phyloP scores from a whole-genome alignment of 208 protist genomes.

The Crithidia thermophila region DNA sequence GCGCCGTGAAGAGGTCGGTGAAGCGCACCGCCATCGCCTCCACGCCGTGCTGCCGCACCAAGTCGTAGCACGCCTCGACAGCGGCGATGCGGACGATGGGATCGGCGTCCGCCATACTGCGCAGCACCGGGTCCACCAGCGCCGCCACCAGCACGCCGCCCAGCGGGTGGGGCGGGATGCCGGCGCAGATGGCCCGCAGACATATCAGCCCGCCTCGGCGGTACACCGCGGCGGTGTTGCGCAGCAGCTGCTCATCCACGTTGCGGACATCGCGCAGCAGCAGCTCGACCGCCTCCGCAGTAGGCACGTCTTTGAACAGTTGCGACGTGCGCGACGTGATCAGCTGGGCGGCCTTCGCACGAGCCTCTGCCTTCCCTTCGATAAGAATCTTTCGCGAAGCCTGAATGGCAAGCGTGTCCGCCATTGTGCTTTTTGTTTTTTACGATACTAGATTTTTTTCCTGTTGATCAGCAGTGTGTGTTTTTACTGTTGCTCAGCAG shows the following conservation, averaged over 20 bases:
- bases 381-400: slow-evolving; percentile 49
- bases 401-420: slow-evolving; percentile 41
- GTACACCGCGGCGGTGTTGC: slow-evolving; percentile 45
- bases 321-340: slow-evolving; percentile 42
- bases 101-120: slow-evolving; percentile 56
- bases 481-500: too few relatives aligned
- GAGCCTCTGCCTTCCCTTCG: slow-evolving; percentile 60
- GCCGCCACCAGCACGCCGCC: slow-evolving; percentile 25
- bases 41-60: slow-evolving; percentile 43
- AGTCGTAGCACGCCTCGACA: slow-evolving; percentile 64
- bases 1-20: slow-evolving; percentile 52
- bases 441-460: too few relatives aligned
- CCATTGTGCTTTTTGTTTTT: too few relatives aligned
- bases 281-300: slow-evolving; percentile 42
- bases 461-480: too few relatives aligned
- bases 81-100: slow-evolving; percentile 65
- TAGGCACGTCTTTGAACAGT: slow-evolving; percentile 54
- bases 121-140: slow-evolving; percentile 43
- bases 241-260: slow-evolving; percentile 47
- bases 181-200: slow-evolving; percentile 47
- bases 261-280: slow-evolving; percentile 31
- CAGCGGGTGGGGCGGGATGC: slow-evolving; percentile 35
- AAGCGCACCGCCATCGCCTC: slow-evolving; percentile 52
- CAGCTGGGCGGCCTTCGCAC: slow-evolving; percentile 36
- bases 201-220: slow-evolving; percentile 60